Base-by-base conservation (phyloP, 2,329 filamentous ascomycete genomes). In the Blastomyces silverae region DNA sequence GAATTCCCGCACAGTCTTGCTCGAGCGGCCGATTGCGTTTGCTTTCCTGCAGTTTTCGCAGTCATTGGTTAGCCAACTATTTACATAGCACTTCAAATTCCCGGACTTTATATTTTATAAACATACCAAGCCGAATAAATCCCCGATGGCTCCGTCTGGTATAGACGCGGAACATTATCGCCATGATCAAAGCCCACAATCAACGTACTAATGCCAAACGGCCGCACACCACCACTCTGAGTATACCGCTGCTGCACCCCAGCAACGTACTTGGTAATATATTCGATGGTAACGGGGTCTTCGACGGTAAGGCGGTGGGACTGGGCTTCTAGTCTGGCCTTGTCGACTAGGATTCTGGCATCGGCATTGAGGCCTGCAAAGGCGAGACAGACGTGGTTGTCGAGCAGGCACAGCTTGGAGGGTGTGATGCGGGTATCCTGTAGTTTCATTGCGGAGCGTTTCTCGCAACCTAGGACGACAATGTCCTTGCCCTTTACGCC, bases 401-500 rank as follows among this genome's bases (percentile, higher is more conserved):
- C 94, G 75, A 99, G 87, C 70, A 97, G 87, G 72, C 92, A 92
- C 79, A 99, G 97, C 85, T 99, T 99, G 72, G 94, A 97, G 15
- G 94, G 94, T 39, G 94, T 99, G 79, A 99, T 99, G 77, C 94
- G 89, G 65, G 95, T 99, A 80, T 99, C 94, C 84, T 99, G 94
- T 67, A 99, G 87, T 82, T 99, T 99, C 90, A 99, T 97, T 44
- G 94, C 94, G 63, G 94, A 97, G 73, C 93, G 88, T 85, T 99
- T 99, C 82, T 99, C 94, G 80, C 94, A 99, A 73, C 94, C 94
- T 61, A 99, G 84, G 39, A 99, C 94, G 46, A 99, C 94, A 69
- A 97, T 90, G 77, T 96, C 90, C 72, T 85, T 84, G 73, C 94
- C 94, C 82, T 99, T 99, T 71, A 99, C 93, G 71, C 92, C 94